Percentiles rank a stretch among this genome's conserved stretches.
Evolutionary conservation across 768 basidiomycete species (phyloP).

Genomic region (Pleurotus giganteus): DNA sequence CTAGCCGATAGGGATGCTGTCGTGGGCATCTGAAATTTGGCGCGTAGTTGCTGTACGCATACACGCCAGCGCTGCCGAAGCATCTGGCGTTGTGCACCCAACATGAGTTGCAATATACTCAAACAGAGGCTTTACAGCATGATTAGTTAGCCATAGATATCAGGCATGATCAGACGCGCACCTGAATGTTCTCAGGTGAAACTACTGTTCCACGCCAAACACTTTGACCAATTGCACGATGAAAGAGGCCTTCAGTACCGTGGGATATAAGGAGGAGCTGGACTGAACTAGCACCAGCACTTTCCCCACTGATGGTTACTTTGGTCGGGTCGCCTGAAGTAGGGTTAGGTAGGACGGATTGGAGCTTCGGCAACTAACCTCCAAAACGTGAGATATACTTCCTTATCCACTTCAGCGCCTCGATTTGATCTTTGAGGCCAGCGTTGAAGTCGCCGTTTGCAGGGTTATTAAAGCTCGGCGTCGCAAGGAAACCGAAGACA

Average conservation of each 20-base stretch:
- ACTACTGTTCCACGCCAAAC: slow-evolving; percentile 52
- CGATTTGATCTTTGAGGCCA: slow-evolving; percentile 3
- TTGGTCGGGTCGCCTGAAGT: slow-evolving; percentile 33
- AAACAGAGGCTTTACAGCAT: slow-evolving; percentile 45
- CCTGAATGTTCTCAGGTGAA: slow-evolving; percentile 48
- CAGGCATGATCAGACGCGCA: slow-evolving; percentile 21
- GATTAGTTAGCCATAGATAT: background rate
- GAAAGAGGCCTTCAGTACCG: slow-evolving; percentile 40
- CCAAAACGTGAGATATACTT: slow-evolving; percentile 54
- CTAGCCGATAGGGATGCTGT: slow-evolving; percentile 38
- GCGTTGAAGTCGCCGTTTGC: background rate
- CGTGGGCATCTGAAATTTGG: slow-evolving; percentile 52
- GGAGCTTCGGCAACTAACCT: slow-evolving; percentile 24
- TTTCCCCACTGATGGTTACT: slow-evolving; percentile 35
- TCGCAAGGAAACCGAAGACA: slow-evolving; percentile 41
- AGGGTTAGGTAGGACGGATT: too few species aligned
- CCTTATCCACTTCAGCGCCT: slow-evolving; percentile 55
- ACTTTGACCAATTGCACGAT: slow-evolving; percentile 59
- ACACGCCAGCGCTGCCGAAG: slow-evolving; percentile 38
- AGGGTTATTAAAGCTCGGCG: slow-evolving; percentile 26
- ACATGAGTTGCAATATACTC: slow-evolving; percentile 45
- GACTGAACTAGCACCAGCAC: slow-evolving; percentile 20
- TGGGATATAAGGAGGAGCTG: slow-evolving; percentile 55
- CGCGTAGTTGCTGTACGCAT: slow-evolving; percentile 48
- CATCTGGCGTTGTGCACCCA: slow-evolving; percentile 43